Conservation (phyloP, 495 filamentous ascomycete genomes). For the Xylaria curta region DNA sequence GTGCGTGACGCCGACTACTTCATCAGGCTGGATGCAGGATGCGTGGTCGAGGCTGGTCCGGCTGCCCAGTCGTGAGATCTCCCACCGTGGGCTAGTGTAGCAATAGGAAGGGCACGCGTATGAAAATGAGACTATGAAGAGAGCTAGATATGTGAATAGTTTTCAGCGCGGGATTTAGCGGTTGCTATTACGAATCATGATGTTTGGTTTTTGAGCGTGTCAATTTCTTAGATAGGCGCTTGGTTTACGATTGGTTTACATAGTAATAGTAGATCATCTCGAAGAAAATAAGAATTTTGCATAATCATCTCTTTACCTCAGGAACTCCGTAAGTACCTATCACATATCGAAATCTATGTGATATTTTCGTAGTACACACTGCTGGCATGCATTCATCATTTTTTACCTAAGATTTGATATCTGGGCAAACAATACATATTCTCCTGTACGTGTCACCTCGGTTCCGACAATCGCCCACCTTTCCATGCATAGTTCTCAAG, state of each 20-base stretch:
- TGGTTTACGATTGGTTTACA: not conserved
- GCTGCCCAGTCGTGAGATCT: slow-evolving; percentile 12
- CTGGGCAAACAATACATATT: too few species aligned
- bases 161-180: not conserved
- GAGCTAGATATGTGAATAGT: not conserved
- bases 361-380: not conserved
- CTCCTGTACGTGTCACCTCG: slow-evolving; percentile 58
- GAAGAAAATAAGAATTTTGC: too few species aligned
- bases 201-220: slow-evolving; percentile 27
- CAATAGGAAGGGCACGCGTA: not conserved
- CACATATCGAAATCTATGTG: not conserved
- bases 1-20: slow-evolving; percentile 78
- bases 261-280: not conserved
- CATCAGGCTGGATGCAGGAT: slow-evolving; percentile 72
- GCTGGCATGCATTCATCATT: too few species aligned
- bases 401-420: too few species aligned
- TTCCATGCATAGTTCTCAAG: not conserved
- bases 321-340: not conserved
- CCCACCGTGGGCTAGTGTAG: not conserved
- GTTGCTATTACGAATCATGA: slow-evolving; percentile 25
- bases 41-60: slow-evolving; percentile 47
- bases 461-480: slow-evolving; percentile 53
- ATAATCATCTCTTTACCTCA: too few species aligned
- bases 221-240: not conserved
- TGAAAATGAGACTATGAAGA: not conserved